Percentiles rank a stretch among this genome's conserved stretches.
Conservation (phyloP, 257 asterid species). For the Solanum sejunctum region DNA sequence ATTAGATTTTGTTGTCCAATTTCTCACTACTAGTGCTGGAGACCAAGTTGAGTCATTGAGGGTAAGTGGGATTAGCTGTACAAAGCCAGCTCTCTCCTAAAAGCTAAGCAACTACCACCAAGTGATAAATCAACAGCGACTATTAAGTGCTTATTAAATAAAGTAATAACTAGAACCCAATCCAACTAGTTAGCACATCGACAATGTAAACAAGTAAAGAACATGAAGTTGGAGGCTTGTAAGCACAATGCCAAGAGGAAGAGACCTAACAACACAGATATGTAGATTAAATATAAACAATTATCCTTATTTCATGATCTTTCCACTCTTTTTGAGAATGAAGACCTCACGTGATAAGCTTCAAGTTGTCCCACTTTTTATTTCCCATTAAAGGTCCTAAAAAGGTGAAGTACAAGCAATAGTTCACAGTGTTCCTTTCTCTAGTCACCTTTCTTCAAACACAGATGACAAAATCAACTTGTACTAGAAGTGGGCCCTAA, state of each 20-base stretch:
- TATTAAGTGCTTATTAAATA: neutral
- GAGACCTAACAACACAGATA: neutral
- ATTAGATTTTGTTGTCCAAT: neutral
- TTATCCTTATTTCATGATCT: neutral
- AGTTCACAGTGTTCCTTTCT: neutral
- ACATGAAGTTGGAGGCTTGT: neutral
- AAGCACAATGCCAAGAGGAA: neutral
- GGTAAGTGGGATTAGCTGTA: neutral
- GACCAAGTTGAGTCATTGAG: neutral
- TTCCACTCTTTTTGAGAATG: neutral
- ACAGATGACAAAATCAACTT: neutral
- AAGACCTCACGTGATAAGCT: neutral
- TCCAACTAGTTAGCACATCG: neutral
- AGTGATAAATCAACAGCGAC: neutral
- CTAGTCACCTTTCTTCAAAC: neutral
- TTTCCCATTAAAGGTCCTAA: neutral
- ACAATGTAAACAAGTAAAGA: neutral
- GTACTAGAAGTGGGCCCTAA: neutral
- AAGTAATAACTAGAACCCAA: neutral
- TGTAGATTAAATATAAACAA: neutral
- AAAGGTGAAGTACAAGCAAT: neutral
- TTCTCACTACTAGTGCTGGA: neutral
- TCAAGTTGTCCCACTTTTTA: neutral
- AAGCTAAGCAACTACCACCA: neutral
- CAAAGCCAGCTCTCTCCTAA: neutral